These are phyloP conservation scores for Alternaria alternata DNA, from an alignment of 2,329 filamentous ascomycete genomes.

Conservation along the genomic window DNA sequence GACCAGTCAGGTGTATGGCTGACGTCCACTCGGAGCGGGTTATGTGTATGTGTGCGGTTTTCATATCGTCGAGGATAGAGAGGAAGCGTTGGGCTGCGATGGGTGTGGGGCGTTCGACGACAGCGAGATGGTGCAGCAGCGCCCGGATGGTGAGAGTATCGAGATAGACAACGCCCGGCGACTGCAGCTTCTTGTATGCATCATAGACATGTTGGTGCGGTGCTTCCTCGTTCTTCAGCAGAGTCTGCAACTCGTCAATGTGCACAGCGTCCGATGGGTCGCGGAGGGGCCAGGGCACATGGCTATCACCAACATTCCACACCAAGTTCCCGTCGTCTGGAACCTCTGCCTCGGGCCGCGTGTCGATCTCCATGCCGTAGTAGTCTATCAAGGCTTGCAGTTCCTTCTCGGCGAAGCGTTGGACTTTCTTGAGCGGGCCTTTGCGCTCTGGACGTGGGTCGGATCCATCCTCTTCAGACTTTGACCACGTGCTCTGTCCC, in stretches of 20 bases:
- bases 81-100: conserved; percentile 81
- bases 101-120: conserved; percentile 62
- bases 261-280: conserved; percentile 46
- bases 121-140: conserved; percentile 74
- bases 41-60: conserved; percentile 74
- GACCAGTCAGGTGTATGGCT: conserved; percentile 80
- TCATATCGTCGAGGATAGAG: conserved; percentile 82
- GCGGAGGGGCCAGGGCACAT: conserved; percentile 45
- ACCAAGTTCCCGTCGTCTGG: conserved; percentile 39
- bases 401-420: conserved; percentile 53
- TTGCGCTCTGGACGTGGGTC: conserved; percentile 15
- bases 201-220: conserved; percentile 60
- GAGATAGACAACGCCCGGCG: conserved; percentile 63
- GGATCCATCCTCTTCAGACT: conserved; percentile 16
- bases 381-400: conserved; percentile 59
- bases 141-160: conserved; percentile 63
- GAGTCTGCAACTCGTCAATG: conserved; percentile 44
- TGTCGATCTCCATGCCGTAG: conserved; percentile 49
- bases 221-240: conserved; percentile 55
- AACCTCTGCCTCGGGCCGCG: conserved; percentile 38
- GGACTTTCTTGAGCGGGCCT: conserved; percentile 33
- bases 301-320: conserved; percentile 44
- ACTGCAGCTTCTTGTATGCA: conserved; percentile 61
- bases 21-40: conserved; percentile 79
- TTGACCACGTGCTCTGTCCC: conserved; percentile 24